Base-by-base conservation (phyloP, 78 protist species). In the Speleostelium caveatum region DNA sequence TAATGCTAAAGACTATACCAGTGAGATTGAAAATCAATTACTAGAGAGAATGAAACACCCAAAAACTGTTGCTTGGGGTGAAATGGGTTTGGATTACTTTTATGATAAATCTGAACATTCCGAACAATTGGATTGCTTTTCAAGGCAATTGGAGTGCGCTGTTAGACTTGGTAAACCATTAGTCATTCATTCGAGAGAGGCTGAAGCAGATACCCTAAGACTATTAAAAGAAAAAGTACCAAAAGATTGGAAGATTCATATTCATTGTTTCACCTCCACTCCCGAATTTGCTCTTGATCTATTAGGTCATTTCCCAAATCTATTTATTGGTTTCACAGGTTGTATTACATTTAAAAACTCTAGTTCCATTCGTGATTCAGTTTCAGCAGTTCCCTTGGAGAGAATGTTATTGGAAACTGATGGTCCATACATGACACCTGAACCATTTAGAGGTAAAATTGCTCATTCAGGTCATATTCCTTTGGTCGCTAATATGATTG, bases 361-460 rank as follows among this genome's bases (percentile, higher is more conserved):
- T 21, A 55, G 56, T n/a, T 41, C 74, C 6, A 65, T 95, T 55
- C 61, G 96, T 12, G 94, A 61, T 17, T 77, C 79, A 6, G 95
- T 74, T 35, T 41, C 77, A 17, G 61, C 17, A 0, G 73, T 95
- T 14, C 96, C 96, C 16, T 38, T 96, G 1, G 96, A 90, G 14
- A 28, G 96, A 12, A 22, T 96, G 0, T 59, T 96, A 16, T 71
- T 95, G 21, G 97, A 96, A 42, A 96, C 97, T 3, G 97, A 96
- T 62, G 96, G 96, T 24, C 97, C 97, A 16, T 96, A 79, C 79
- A 96, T 96, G 97, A 55, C 95, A 1, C 96, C 96, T 21, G 75
- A 33, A 36, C 97, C 97, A 26, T 63, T 62, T 49, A 78, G 96
- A 26, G 97, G 97, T 35, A 55, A 87, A 73, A 28, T 78, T 2